Evolutionary conservation across 1,284 basidiomycete genomes (phyloP).

Genomic region (Macrocybe sp.): DNA sequence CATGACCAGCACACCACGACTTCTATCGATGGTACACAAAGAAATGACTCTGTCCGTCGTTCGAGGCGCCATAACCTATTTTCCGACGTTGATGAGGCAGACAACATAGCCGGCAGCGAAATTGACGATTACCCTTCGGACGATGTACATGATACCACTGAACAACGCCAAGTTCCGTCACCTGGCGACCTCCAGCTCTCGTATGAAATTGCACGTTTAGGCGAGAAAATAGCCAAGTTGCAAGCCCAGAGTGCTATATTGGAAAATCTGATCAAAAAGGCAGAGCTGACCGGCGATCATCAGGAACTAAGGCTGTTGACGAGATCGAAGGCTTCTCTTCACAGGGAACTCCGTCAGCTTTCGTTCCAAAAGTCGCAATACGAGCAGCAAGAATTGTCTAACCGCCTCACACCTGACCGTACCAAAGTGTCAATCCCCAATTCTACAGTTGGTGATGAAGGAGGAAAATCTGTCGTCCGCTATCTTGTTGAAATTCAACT

Average conservation of each 20-base stretch:
- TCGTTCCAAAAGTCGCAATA: constrained; percentile 89
- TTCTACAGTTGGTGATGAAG: constrained; percentile 73
- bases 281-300: constrained; percentile 87
- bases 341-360: constrained; percentile 78
- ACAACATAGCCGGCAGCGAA: constrained; percentile 35
- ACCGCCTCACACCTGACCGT: constrained; percentile 73
- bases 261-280: constrained; percentile 85
- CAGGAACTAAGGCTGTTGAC: constrained; percentile 81
- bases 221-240: constrained; percentile 71
- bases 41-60: constrained; percentile 8
- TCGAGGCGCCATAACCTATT: constrained; percentile 28
- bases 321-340: constrained; percentile 78
- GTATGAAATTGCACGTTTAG: constrained; percentile 74
- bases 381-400: constrained; percentile 86
- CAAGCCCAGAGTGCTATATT: constrained; percentile 81
- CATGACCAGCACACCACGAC: constrained; percentile 37
- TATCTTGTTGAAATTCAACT: constrained; percentile 94
- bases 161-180: constrained; percentile 65
- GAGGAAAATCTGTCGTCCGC: constrained; percentile 84
- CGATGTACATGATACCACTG: constrained; percentile 37
- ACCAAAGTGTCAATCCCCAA: constrained; percentile 78
- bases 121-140: constrained; percentile 42
- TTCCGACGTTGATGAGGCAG: constrained; percentile 33
- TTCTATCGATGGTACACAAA: constrained; percentile 12
- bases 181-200: constrained; percentile 86